Evolutionary conservation across 257 asterid genomes (phyloP), one percentile per base, ranked within the genome.

Genomic region (Cruciata laevipes): DNA sequence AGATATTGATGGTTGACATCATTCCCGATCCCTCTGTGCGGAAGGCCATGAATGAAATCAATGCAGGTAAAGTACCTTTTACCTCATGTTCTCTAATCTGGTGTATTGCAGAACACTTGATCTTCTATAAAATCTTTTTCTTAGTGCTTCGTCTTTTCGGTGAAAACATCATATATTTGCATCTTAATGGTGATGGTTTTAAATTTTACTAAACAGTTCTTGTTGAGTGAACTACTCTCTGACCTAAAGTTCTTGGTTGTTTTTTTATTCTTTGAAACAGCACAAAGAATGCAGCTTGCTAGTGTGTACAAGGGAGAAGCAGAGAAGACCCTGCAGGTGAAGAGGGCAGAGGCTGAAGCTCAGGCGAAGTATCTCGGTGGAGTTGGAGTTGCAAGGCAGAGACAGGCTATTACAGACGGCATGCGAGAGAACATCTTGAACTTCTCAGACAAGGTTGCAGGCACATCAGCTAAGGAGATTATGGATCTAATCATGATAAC

Each of bases 401-500:
- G 99, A 65, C 99, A 93, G 73, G 99, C 99, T 17, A 92, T 92
- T 23, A 92, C 98, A 3, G 98, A 92, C 42, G 98, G 98, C 62
- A 81, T 92, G 71, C 75, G 98, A 44, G 96, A 90, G 83, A 93
- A 93, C 81, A 93, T 93, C 58, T 70, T 93, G 82, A 88, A 90
- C 75, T 90, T 93, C 84, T 90, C 97, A 61, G 85, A 88, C 80
- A 94, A 84, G 75, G 80, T 94, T 27, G 96, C 80, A 73, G 95
- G 95, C 67, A 79, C 97, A n/a, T 90, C 99, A 0, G 90, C 97
- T 5, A 90, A 90, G 86, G 99, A 93, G 77, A 95, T 90, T 21
- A 88, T 93, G 97, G 97, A 93, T 75, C 99, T 93, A 25, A 90
- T 93, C 66, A 90, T 90, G 97, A 81, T 90, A 77, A 93, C 99